Conservation (phyloP, 1,139 yeast genomes). For the Pichia sp. region DNA sequence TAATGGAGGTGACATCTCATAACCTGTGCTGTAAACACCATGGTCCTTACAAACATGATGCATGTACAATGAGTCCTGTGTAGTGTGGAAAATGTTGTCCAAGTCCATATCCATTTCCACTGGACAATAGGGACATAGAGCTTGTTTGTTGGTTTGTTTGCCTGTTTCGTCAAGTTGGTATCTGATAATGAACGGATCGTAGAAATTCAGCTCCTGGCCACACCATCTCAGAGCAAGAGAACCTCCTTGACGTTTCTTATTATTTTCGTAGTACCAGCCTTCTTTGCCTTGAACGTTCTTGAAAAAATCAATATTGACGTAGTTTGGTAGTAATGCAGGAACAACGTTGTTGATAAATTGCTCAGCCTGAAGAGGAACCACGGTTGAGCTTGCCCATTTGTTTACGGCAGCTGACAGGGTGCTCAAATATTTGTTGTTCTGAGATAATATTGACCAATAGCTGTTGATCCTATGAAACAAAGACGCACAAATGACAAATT, state of each 20-base stretch:
- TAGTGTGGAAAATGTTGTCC: slow-evolving; percentile 22
- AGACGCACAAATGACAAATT: not conserved
- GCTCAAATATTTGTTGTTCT: not conserved
- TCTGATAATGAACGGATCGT: slow-evolving; percentile 27
- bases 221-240: slow-evolving; percentile 22
- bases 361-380: not conserved
- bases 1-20: slow-evolving; percentile 25
- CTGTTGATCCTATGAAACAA: not conserved
- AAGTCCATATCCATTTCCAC: slow-evolving; percentile 4
- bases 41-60: slow-evolving; percentile 33
- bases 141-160: slow-evolving; percentile 17
- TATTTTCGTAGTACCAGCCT: slow-evolving; percentile 15
- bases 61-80: slow-evolving; percentile 28
- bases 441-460: not conserved
- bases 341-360: slow-evolving; percentile 1
- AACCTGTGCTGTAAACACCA: slow-evolving; percentile 31
- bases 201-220: slow-evolving; percentile 22
- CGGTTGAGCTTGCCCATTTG: not conserved
- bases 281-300: slow-evolving; percentile 7
- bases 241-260: not conserved
- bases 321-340: slow-evolving; percentile 13
- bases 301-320: slow-evolving; percentile 3
- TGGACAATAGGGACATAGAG: slow-evolving; percentile 31
- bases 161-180: slow-evolving; percentile 20
- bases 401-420: not conserved